Evolutionary conservation across 75 land plant genomes (phyloP).

Genomic region (Gnetum montanum): DNA sequence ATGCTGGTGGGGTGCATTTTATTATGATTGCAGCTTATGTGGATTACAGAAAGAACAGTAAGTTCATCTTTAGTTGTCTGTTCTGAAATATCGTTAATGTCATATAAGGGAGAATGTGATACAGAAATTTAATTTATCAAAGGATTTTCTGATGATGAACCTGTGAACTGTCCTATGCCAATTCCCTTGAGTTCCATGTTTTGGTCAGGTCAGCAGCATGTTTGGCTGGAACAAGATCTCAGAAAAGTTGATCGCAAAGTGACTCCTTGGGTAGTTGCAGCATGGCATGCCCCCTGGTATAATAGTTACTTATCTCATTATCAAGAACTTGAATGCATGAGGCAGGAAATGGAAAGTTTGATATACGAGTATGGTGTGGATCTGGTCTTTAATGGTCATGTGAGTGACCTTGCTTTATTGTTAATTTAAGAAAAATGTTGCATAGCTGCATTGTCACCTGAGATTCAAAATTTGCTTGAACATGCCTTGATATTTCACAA

Average conservation of each 20-base stretch:
- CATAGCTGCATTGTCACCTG: not conserved
- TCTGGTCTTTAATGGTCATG: slow-evolving; percentile 87
- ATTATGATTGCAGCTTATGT: slow-evolving; percentile 90
- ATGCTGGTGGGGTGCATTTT: slow-evolving; percentile 84
- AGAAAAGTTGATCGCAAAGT: slow-evolving; percentile 41
- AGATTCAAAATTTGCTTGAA: not conserved
- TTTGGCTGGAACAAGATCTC: slow-evolving; percentile 70
- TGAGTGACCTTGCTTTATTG: slow-evolving; percentile 30
- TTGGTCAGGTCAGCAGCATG: not conserved
- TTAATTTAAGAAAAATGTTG: too few species aligned
- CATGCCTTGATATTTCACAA: not conserved
- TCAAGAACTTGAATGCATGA: slow-evolving; percentile 94
- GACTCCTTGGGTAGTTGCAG: slow-evolving; percentile 88
- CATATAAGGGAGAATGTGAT: too few species aligned
- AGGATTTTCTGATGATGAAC: not conserved
- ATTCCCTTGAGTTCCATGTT: too few species aligned
- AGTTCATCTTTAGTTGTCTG: not conserved
- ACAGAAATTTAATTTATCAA: too few species aligned
- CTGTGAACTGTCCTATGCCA: not conserved
- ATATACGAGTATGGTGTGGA: slow-evolving; percentile 72
- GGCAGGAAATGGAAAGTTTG: slow-evolving; percentile 78
- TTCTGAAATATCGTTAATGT: too few species aligned
- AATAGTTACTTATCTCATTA: slow-evolving; percentile 90
- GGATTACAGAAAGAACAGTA: slow-evolving; percentile 73
- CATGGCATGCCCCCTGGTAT: slow-evolving; percentile 94